These are phyloP conservation scores for Chrysanthemum seticuspe DNA, from an alignment of 129 eudicot genomes.

Conservation along the genomic window DNA sequence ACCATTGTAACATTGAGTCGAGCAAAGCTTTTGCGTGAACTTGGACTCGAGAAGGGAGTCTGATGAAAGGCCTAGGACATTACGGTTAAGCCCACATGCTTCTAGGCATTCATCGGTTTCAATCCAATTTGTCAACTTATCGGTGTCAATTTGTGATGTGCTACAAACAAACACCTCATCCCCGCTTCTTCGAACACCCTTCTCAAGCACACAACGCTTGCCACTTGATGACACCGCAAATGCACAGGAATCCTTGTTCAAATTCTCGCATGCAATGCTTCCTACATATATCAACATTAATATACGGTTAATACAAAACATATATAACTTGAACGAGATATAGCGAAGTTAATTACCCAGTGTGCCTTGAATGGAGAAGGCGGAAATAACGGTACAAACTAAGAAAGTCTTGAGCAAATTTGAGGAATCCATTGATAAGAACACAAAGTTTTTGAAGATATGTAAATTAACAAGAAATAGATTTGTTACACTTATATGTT, in stretches of 20 bases:
- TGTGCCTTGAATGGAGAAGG: too few relatives aligned
- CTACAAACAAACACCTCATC: conserved; percentile 50
- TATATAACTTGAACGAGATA: neutral
- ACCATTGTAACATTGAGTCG: conserved; percentile 54
- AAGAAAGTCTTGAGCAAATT: neutral
- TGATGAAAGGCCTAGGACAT: conserved; percentile 69
- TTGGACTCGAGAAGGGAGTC: conserved; percentile 64
- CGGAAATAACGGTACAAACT: too few relatives aligned
- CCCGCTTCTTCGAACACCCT: conserved; percentile 52
- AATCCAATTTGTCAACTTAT: conserved; percentile 48
- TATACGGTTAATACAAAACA: neutral
- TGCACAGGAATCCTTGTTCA: conserved; percentile 69
- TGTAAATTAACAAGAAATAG: too few relatives aligned
- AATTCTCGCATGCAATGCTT: conserved; percentile 58
- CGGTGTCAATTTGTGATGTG: conserved; percentile 69
- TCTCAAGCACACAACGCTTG: conserved; percentile 84
- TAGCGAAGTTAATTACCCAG: too few relatives aligned
- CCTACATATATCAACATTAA: conserved; percentile 29
- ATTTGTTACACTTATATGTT: too few relatives aligned
- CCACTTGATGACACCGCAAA: conserved; percentile 74
- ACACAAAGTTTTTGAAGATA: too few relatives aligned
- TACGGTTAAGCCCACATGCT: conserved; percentile 71
- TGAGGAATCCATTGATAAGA: too few relatives aligned
- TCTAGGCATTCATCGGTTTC: conserved; percentile 63
- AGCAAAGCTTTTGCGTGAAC: conserved; percentile 69